Conservation (phyloP, 2,329 filamentous ascomycete species). For the Lecanoromycetidae sp. region DNA sequence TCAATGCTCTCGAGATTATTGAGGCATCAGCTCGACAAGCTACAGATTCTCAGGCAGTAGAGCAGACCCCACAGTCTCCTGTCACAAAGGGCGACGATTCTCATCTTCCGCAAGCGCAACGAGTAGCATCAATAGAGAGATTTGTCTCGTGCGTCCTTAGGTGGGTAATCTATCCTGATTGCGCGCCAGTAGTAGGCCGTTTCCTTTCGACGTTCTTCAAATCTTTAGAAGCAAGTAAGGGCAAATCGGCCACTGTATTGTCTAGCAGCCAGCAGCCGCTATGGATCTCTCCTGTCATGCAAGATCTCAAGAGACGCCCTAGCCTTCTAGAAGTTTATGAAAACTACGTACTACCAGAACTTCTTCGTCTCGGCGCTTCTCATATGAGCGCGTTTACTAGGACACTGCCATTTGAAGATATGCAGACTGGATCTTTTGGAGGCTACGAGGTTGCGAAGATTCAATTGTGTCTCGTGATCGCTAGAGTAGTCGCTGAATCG, state of each 20-base stretch:
- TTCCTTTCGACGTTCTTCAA: constrained; percentile 20
- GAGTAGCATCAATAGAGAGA: neutral
- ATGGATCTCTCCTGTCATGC: constrained; percentile 30
- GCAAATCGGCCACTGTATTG: neutral
- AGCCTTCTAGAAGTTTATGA: constrained; percentile 31
- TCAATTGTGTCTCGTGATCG: constrained; percentile 9
- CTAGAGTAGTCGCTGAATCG: neutral
- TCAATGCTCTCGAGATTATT: constrained; percentile 4
- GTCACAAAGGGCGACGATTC: neutral
- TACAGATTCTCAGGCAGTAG: neutral
- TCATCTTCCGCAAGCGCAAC: neutral
- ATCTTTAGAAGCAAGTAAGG: constrained; percentile 8
- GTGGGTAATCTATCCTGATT: constrained; percentile 31
- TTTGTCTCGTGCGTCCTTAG: constrained; percentile 22
- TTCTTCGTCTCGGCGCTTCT: constrained; percentile 31
- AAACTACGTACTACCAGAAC: constrained; percentile 36
- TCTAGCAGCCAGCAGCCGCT: constrained; percentile 19
- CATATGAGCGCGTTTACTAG: constrained; percentile 2
- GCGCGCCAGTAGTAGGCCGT: constrained; percentile 29
- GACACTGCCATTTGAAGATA: constrained; percentile 2
- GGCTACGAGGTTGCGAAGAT: neutral
- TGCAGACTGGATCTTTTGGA: neutral
- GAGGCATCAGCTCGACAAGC: neutral
- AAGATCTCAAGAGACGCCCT: constrained; percentile 25
- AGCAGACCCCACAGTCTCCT: neutral